A percentile compares a stretch with the other conserved stretches of the same genome.
phyloP scores from a whole-genome alignment of 305 asterid species.

The Nicotiana rustica region DNA sequence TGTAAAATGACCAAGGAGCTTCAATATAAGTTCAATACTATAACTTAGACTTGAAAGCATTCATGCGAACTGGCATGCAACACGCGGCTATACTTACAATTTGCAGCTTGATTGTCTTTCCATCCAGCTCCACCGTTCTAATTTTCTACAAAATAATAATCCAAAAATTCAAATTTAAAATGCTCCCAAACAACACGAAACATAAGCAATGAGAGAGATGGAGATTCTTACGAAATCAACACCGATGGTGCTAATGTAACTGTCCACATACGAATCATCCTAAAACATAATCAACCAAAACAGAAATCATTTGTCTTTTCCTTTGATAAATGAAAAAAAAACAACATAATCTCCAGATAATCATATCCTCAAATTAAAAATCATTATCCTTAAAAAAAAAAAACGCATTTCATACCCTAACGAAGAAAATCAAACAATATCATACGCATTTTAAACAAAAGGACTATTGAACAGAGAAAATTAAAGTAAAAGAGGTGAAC shows the following conservation, averaged over 20 bases:
- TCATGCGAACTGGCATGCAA: not conserved
- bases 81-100: constrained; percentile 67
- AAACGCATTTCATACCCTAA: constrained; percentile 21
- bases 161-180: constrained; percentile 13
- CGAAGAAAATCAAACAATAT: constrained; percentile 23
- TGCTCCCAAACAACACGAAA: not conserved
- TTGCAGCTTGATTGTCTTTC: constrained; percentile 92
- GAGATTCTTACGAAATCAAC: constrained; percentile 82
- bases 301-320: not conserved
- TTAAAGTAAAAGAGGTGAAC: constrained; percentile 37
- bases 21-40: not conserved
- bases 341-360: not conserved
- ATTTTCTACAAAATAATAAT: constrained; percentile 68
- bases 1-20: not conserved
- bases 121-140: constrained; percentile 89
- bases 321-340: not conserved
- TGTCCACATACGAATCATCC: constrained; percentile 97
- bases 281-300: constrained; percentile 48
- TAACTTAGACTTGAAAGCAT: not conserved
- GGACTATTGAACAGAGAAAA: not conserved
- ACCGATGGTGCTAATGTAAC: constrained; percentile 96
- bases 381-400: not conserved
- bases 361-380: constrained; percentile 21
- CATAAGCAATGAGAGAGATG: constrained; percentile 3
- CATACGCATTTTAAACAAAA: constrained; percentile 7